These are phyloP conservation scores for Kwoniella dendrophila DNA, from an alignment of 768 basidiomycete species.

Conservation along the genomic window DNA sequence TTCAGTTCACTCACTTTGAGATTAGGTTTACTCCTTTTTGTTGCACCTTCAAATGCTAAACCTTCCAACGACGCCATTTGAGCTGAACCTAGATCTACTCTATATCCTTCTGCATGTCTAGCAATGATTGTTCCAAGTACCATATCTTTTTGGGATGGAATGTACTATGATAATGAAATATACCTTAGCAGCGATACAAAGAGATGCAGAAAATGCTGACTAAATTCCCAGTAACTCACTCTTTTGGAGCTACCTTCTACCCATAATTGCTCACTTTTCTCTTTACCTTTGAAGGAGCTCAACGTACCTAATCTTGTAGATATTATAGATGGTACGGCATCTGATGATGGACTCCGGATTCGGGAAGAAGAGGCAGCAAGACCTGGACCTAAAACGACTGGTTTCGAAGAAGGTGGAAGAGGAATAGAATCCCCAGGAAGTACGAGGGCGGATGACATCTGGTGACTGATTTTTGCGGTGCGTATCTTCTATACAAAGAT, in stretches of 20 bases:
- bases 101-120: slow-evolving; percentile 81
- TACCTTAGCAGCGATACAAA: not conserved
- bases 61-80: slow-evolving; percentile 83
- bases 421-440: slow-evolving; percentile 80
- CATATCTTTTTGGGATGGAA: slow-evolving; percentile 84
- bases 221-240: slow-evolving; percentile 61
- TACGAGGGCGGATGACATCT: slow-evolving; percentile 63
- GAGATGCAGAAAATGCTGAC: slow-evolving; percentile 13
- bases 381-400: slow-evolving; percentile 80
- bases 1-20: slow-evolving; percentile 70
- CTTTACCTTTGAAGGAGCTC: slow-evolving; percentile 50
- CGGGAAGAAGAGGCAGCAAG: slow-evolving; percentile 61
- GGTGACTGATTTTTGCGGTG: not conserved
- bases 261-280: slow-evolving; percentile 76
- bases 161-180: slow-evolving; percentile 64
- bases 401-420: slow-evolving; percentile 56
- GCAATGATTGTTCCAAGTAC: slow-evolving; percentile 82
- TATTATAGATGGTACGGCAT: slow-evolving; percentile 56
- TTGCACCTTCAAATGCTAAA: slow-evolving; percentile 93
- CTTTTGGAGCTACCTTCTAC: slow-evolving; percentile 81
- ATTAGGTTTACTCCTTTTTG: slow-evolving; percentile 90
- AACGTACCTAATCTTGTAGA: slow-evolving; percentile 44
- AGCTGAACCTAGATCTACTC: slow-evolving; percentile 90
- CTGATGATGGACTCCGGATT: slow-evolving; percentile 31
- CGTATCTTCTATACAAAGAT: too few species aligned